Conservation (phyloP, 2,329 filamentous ascomycete genomes). For the Geosmithia flava region DNA sequence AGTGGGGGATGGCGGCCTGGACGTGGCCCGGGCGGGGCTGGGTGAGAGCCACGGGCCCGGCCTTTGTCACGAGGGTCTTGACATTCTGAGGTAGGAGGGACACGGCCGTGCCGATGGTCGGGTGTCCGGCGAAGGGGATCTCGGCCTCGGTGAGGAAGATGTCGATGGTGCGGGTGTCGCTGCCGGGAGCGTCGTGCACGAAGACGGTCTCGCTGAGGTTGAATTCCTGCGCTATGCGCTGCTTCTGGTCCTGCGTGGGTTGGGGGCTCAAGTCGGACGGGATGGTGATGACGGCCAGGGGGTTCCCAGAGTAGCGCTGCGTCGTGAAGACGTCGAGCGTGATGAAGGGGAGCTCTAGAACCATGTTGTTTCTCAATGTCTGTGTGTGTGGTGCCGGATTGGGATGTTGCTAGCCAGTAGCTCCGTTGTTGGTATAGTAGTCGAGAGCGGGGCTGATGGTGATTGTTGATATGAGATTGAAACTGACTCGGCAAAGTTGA, state of each 20-base stretch:
- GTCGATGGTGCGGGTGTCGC: constrained; percentile 31
- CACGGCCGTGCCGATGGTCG: constrained; percentile 43
- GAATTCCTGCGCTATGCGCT: constrained; percentile 48
- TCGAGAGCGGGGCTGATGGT: too few species aligned
- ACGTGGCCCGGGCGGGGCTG: constrained; percentile 28
- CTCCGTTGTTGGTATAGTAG: too few species aligned
- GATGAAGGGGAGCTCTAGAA: constrained; percentile 29
- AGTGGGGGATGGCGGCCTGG: constrained; percentile 53
- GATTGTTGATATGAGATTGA: too few species aligned
- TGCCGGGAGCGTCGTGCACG: constrained; percentile 30
- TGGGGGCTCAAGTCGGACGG: constrained; percentile 21
- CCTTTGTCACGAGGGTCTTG: constrained; percentile 37
- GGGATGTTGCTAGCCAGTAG: background rate
- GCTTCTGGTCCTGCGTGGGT: constrained; percentile 40
- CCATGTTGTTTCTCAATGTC: background rate
- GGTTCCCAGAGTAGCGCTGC: constrained; percentile 41
- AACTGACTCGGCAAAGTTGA: background rate
- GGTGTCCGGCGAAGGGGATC: constrained; percentile 51
- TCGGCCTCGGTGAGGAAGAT: constrained; percentile 45
- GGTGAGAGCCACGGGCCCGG: constrained; percentile 39
- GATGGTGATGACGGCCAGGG: constrained; percentile 45
- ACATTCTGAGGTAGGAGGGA: constrained; percentile 28
- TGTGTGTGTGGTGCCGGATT: background rate
- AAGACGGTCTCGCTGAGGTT: constrained; percentile 54
- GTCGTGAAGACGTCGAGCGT: constrained; percentile 48